Evolutionary conservation across 176 grass and related monocot genomes (phyloP).

Genomic region (Zoysia pacifica): DNA sequence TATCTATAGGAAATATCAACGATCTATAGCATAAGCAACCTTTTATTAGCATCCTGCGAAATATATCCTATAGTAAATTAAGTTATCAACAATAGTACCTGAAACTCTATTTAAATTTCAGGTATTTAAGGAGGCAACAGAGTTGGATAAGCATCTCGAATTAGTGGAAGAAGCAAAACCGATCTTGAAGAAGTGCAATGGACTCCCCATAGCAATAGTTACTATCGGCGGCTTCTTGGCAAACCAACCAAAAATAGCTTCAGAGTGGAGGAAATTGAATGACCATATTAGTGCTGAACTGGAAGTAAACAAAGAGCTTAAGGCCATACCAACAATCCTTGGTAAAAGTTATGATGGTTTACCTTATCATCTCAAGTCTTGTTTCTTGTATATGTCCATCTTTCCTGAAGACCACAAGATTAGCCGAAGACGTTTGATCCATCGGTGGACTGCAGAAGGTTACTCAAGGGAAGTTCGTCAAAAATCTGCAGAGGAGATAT

Average conservation of each 20-base stretch:
- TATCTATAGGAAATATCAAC: no score
- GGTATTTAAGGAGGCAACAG: neutral
- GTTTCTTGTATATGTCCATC: conserved; percentile 32
- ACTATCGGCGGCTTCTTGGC: conserved; percentile 38
- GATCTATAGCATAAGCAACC: no score
- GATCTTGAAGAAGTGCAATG: conserved; percentile 36
- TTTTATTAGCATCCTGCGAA: no score
- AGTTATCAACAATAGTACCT: no score
- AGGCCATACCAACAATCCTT: neutral
- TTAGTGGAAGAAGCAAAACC: neutral
- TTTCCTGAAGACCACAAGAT: conserved; percentile 36
- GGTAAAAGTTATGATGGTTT: conserved; percentile 39
- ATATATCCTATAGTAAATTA: no score
- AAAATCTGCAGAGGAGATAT: conserved; percentile 10
- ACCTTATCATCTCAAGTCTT: conserved; percentile 48
- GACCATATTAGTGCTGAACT: conserved; percentile 28
- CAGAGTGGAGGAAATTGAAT: conserved; percentile 8
- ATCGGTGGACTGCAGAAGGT: conserved; percentile 45
- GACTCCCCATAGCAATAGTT: conserved; percentile 47
- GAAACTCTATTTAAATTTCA: neutral
- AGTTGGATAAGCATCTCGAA: neutral
- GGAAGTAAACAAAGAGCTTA: conserved; percentile 2
- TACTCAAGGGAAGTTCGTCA: neutral
- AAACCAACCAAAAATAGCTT: neutral
- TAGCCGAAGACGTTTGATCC: neutral